Evolutionary conservation across 805 yeast genomes (phyloP).

Genomic region (Metschnikowia peoriensis): DNA sequence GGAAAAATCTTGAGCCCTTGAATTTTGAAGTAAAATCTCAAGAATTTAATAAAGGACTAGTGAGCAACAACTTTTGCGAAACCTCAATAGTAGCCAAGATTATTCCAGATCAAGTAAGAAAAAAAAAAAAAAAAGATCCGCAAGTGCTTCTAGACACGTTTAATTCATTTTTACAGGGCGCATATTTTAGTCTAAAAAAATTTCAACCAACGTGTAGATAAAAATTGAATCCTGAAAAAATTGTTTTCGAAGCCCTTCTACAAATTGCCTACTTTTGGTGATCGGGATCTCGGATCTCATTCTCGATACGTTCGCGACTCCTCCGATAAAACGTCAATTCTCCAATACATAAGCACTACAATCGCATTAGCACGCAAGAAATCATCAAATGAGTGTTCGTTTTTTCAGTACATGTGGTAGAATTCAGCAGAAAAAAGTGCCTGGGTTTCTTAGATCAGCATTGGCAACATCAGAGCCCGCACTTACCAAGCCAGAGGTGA

Average conservation of each 20-base stretch:
- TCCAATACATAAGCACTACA: not conserved
- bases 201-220: not conserved
- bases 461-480: slow-evolving; percentile 41
- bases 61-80: no score
- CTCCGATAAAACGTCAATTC: not conserved
- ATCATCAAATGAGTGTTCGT: slow-evolving; percentile 7
- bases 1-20: no score
- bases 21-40: no score
- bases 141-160: no score
- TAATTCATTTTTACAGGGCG: no score
- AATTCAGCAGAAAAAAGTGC: slow-evolving; percentile 19
- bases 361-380: not conserved
- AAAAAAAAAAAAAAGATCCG: no score
- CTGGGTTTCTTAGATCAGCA: slow-evolving; percentile 37
- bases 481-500: slow-evolving; percentile 28
- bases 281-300: no score
- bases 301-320: not conserved
- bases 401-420: slow-evolving; percentile 9
- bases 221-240: no score
- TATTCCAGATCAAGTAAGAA: not conserved
- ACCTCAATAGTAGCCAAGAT: no score
- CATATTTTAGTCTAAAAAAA: not conserved
- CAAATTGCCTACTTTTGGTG: no score
- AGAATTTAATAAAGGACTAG: no score
- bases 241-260: no score